Percentiles rank a stretch among this genome's conserved stretches.
Evolutionary conservation across 805 yeast genomes (phyloP).

Genomic region (Tetrapisispora arboricola): DNA sequence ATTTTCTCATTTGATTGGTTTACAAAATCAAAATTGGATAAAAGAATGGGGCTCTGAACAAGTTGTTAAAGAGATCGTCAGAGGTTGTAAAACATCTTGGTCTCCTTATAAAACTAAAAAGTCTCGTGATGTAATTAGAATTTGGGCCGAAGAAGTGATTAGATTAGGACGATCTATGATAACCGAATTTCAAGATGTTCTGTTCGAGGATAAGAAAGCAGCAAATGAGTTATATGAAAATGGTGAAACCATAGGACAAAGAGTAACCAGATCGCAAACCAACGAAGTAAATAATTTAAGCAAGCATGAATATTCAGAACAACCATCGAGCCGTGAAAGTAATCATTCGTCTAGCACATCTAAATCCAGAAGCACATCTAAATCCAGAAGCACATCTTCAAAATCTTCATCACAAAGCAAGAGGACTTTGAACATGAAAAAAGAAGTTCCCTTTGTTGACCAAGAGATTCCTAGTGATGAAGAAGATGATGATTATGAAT

Average conservation of each 20-base stretch:
- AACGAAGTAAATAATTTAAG: slow-evolving; percentile 2
- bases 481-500: slow-evolving; percentile 29
- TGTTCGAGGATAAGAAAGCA: slow-evolving; percentile 13
- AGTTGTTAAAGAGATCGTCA: slow-evolving; percentile 52
- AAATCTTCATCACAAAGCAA: slow-evolving; percentile 2
- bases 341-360: neutral
- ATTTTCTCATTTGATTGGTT: slow-evolving; percentile 66
- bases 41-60: slow-evolving; percentile 53
- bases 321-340: neutral
- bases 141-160: slow-evolving; percentile 58
- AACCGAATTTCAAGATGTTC: slow-evolving; percentile 32
- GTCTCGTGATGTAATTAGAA: slow-evolving; percentile 38
- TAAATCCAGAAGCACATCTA: neutral
- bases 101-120: slow-evolving; percentile 43
- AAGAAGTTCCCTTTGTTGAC: slow-evolving; percentile 22
- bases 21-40: slow-evolving; percentile 50
- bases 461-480: slow-evolving; percentile 26
- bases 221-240: neutral
- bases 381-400: neutral
- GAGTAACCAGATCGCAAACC: slow-evolving; percentile 19
- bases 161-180: slow-evolving; percentile 53
- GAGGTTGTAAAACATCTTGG: slow-evolving; percentile 65
- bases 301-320: slow-evolving; percentile 2
- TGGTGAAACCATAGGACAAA: slow-evolving; percentile 9
- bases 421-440: slow-evolving; percentile 7